phyloP scores from a whole-genome alignment of 2,329 filamentous ascomycete genomes.

The Monilinia fructigena region DNA sequence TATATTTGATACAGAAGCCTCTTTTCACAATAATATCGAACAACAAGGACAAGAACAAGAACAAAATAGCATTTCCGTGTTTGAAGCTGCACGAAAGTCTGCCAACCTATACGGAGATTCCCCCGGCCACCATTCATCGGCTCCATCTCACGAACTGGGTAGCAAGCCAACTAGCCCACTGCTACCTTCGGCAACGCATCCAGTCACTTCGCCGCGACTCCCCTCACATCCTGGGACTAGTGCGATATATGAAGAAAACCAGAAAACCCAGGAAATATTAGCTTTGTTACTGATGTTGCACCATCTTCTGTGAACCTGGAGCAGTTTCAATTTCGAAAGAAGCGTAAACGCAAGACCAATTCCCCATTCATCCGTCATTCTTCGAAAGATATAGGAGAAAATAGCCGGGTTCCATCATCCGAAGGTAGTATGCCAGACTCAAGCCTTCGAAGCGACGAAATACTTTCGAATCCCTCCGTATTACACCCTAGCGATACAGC shows the following conservation, averaged over 20 bases:
- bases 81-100: not conserved
- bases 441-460: not conserved
- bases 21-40: constrained; percentile 11
- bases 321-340: constrained; percentile 37
- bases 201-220: constrained; percentile 2
- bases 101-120: not conserved
- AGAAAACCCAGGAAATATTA: constrained; percentile 26
- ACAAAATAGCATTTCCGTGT: not conserved
- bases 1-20: not conserved
- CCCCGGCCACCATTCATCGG: not conserved
- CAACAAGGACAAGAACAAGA: constrained; percentile 13
- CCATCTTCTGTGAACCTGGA: constrained; percentile 38
- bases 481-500: not conserved
- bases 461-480: not conserved
- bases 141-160: not conserved
- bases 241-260: not conserved
- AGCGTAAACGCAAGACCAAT: constrained; percentile 19
- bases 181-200: not conserved
- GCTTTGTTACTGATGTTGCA: constrained; percentile 37
- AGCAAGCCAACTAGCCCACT: not conserved
- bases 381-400: not conserved
- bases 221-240: not conserved
- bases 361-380: not conserved
- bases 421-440: not conserved
- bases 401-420: not conserved